Evolutionary conservation across 805 yeast genomes (phyloP), one percentile per base, ranked within the genome.

Genomic region (Zygoascus tannicola): DNA sequence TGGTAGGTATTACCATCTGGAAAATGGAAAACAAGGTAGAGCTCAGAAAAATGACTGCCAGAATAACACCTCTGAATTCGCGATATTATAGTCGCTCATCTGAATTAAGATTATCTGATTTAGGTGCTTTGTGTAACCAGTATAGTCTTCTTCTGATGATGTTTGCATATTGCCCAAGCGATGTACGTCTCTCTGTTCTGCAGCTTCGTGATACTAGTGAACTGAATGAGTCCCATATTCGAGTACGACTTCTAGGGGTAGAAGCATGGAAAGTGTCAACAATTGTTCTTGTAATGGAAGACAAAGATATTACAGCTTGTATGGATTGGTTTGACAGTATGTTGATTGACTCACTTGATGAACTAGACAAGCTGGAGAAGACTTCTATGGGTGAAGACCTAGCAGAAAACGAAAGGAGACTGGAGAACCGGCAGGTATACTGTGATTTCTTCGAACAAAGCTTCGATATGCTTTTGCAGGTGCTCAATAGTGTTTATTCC

Each of bases 141-240:
- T 44, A 34, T 22, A 40, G 44, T 19, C 39, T 44, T 14, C 33
- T 39, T 4, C 32, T 44, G 38, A 35, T 38, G 19, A 16, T 35
- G 28, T 44, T 40, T 23, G 22, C 35, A 14, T 30, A 19, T 22
- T 40, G 44, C 30, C 44, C 48, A 5, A 14, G 28, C 8, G 39
- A 32, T 5, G 33, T 21, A 5, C 32, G 48, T 4, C 44, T 40
- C 7, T 35, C 43, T 18, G 33, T 44, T 22, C 37, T 16, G 10
- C 48, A 44, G 38, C 33, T 44, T n/a, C 35, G 26, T 20, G 38
- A 33, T 22, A 23, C 32, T 14, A 39, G 32, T 22, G 28, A 10
- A 8, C 15, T 44, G 22, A 22, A 23, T n/a, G 44, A 40, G 22
- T 44, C 48, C 4, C 48, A 44, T 22, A 44, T 44, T 5, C 26